Percentiles rank a stretch among this genome's conserved stretches.
Evolutionary conservation across 1,139 yeast species (phyloP).

Genomic region (Scheffersomyces titani): DNA sequence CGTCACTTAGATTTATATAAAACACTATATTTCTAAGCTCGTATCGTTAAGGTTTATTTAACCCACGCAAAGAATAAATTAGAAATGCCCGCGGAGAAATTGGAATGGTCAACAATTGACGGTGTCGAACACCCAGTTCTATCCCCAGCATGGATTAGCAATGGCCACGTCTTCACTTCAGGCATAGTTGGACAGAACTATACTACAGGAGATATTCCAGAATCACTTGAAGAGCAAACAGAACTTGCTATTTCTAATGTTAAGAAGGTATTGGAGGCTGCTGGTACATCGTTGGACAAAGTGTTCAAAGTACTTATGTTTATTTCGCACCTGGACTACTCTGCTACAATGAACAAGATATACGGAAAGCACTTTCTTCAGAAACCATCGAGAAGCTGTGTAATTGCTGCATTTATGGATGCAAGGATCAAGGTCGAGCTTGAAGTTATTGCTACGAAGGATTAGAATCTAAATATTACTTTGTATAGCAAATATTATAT

Average conservation of each 20-base stretch:
- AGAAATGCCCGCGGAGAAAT: slow-evolving; percentile 24
- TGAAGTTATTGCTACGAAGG: slow-evolving; percentile 35
- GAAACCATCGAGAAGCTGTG: slow-evolving; percentile 60
- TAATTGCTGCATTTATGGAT: slow-evolving; percentile 38
- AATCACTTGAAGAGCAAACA: slow-evolving; percentile 45
- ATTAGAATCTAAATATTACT: slow-evolving; percentile 9
- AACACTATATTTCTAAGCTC: neutral
- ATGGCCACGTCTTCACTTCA: slow-evolving; percentile 53
- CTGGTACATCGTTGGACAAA: slow-evolving; percentile 51
- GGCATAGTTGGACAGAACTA: slow-evolving; percentile 37
- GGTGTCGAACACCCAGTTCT: slow-evolving; percentile 36
- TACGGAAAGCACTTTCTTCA: slow-evolving; percentile 48
- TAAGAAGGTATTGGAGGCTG: slow-evolving; percentile 42
- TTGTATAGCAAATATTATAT: neutral
- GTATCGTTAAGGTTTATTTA: neutral
- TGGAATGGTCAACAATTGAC: slow-evolving; percentile 42
- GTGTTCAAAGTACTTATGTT: slow-evolving; percentile 56
- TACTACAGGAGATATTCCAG: slow-evolving; percentile 39
- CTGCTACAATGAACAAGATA: slow-evolving; percentile 46
- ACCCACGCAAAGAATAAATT: neutral
- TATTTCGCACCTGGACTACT: slow-evolving; percentile 46
- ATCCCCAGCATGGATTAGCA: slow-evolving; percentile 50
- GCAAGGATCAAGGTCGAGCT: slow-evolving; percentile 35
- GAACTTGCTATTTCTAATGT: slow-evolving; percentile 46
- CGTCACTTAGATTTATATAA: neutral